phyloP scores from a whole-genome alignment of 2,329 filamentous ascomycete genomes.

The Verticillium nonalfalfae region DNA sequence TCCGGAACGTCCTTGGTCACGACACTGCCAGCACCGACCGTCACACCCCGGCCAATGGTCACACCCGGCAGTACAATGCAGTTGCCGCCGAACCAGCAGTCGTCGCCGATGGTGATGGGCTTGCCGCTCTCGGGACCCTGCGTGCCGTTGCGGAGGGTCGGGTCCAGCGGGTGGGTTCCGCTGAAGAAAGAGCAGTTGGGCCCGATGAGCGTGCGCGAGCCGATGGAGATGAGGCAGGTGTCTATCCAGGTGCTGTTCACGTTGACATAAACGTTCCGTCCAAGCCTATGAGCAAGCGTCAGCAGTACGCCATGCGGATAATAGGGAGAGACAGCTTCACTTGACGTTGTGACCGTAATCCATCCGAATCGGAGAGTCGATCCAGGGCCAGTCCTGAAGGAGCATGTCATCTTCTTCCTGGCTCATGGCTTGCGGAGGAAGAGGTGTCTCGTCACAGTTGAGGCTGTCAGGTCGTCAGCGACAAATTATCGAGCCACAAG shows the following conservation, averaged over 20 bases:
- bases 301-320: not conserved
- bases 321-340: constrained; percentile 21
- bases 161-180: constrained; percentile 72
- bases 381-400: constrained; percentile 59
- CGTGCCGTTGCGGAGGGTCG: constrained; percentile 64
- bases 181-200: constrained; percentile 73
- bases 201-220: constrained; percentile 69
- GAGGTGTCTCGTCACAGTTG: constrained; percentile 50
- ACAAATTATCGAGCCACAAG: not conserved
- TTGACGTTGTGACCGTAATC: constrained; percentile 75
- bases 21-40: constrained; percentile 74
- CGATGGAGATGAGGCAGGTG: constrained; percentile 68
- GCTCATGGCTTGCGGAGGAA: constrained; percentile 53
- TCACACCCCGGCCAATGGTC: constrained; percentile 67
- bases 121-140: constrained; percentile 69
- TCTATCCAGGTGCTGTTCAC: constrained; percentile 71
- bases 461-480: constrained; percentile 40
- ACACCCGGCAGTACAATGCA: constrained; percentile 69
- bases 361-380: constrained; percentile 62
- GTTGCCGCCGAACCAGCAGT: constrained; percentile 75
- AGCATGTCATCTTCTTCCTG: constrained; percentile 58
- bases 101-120: constrained; percentile 69
- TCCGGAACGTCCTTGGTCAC: constrained; percentile 72
- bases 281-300: constrained; percentile 37
- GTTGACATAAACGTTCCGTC: constrained; percentile 68